Evolutionary conservation across 2,329 filamentous ascomycete genomes (phyloP), one percentile per base, ranked within the genome.

Genomic region (Escovopsis sp.): DNA sequence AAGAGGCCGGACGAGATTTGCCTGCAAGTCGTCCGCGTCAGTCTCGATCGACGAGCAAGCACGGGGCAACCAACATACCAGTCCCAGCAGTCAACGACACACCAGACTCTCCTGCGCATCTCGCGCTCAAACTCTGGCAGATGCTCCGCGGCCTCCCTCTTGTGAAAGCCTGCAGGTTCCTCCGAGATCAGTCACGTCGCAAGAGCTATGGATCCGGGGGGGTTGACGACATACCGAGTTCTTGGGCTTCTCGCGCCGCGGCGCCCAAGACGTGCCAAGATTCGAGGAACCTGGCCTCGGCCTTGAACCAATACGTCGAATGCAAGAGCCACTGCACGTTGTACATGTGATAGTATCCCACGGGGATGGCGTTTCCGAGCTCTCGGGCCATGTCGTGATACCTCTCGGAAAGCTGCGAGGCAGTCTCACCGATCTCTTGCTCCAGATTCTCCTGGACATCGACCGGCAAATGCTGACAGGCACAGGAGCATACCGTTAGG

Each of bases 1-100:
- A 49, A 52, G 4, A 60, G 51, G n/a, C 56, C 54, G 4, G 55
- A 57, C 4, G 57, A 57, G 19, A 60, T 57, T 51, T 59, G 57
- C 57, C 57, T 59, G 7, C 6, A 10, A 18, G n/a, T 12, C 12
- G 12, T 10, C 12, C 12, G 26, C 4, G 15, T 36, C 6, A 15
- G 8, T 4, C 1, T 6, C 5, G 9, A 32, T 11, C 8, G 28
- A 32, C 11, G 28, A 32, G 8, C 8, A 32, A 11, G 2, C 12
- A 18, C 5, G 15, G 15, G 32, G 6, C 12, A 6, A 10, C 3
- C n/a, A 43, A 23, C 54, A 38, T 47, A 59, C 57, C 57, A 60
- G 43, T 60, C 57, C 57, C 56, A 60, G 0, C 55, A 56, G 28
- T 58, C 52, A 18, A 60, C 41, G 7, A 60, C 52, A 41, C 55